Percentiles rank a stretch among this genome's conserved stretches.
These are phyloP conservation scores for Aspergillus kassunensis DNA, from an alignment of 495 filamentous ascomycete genomes.

Conservation along the genomic window DNA sequence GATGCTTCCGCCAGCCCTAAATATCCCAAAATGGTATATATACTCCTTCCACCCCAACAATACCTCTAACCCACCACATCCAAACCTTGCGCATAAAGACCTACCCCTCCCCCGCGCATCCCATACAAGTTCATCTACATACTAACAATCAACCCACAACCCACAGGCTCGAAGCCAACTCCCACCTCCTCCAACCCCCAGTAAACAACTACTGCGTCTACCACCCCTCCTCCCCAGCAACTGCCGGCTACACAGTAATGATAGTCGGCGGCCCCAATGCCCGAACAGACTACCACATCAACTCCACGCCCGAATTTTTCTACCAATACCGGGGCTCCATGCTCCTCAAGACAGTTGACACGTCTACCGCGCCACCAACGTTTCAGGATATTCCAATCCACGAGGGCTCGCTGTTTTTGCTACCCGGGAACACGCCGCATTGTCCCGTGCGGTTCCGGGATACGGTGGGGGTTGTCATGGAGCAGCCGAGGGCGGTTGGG, in stretches of 20 bases:
- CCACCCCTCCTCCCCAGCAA: constrained; percentile 49
- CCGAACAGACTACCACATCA: constrained; percentile 98
- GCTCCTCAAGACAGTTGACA: constrained; percentile 85
- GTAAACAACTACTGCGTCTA: constrained; percentile 98
- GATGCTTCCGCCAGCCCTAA: constrained; percentile 52
- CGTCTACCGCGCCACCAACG: constrained; percentile 43
- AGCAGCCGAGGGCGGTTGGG: constrained; percentile 70
- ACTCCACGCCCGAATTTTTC: constrained; percentile 94
- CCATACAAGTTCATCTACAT: background rate
- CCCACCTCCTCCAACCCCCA: constrained; percentile 88
- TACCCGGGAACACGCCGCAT: constrained; percentile 89
- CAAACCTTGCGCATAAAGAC: background rate
- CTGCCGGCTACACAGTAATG: constrained; percentile 51
- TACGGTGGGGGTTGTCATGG: constrained; percentile 81
- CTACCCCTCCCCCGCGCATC: constrained; percentile 24
- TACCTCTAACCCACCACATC: background rate
- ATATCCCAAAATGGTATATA: constrained; percentile 81
- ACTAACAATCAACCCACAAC: background rate
- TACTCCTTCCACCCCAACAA: background rate
- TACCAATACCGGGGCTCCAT: constrained; percentile 92
- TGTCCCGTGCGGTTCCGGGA: constrained; percentile 65
- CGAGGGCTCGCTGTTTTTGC: constrained; percentile 92
- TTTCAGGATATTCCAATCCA: constrained; percentile 85
- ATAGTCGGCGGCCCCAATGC: constrained; percentile 97
- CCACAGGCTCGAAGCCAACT: constrained; percentile 85